phyloP scores from a whole-genome alignment of 106 monocot species.

The Dactylorhiza incarnata region DNA sequence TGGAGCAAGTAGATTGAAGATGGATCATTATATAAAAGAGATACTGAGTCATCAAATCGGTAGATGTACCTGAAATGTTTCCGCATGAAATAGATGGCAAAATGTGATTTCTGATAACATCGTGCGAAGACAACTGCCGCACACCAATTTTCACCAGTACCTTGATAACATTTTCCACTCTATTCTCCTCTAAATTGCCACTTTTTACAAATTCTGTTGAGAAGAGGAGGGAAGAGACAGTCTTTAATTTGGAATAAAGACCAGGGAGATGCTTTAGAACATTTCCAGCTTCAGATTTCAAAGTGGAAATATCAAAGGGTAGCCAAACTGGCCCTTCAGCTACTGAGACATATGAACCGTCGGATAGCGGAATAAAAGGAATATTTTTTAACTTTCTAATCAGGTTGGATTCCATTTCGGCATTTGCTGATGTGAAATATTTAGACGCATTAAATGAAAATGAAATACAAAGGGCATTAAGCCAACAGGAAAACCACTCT shows the following conservation, averaged over 20 bases:
- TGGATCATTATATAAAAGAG: conserved; percentile 52
- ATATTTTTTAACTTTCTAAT: conserved; percentile 24
- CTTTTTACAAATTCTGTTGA: conserved; percentile 6
- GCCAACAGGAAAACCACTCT: conserved; percentile 44
- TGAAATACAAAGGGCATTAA: conserved; percentile 25
- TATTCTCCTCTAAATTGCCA: conserved; percentile 9
- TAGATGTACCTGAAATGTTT: conserved; percentile 4
- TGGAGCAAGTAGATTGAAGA: conserved; percentile 32
- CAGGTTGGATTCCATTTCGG: conserved; percentile 24
- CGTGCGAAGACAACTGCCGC: conserved; percentile 43
- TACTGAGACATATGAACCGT: conserved; percentile 42
- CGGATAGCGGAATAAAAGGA: conserved; percentile 53
- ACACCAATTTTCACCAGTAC: conserved; percentile 44
- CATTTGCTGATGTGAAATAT: conserved; percentile 11
- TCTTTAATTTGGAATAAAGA: conserved; percentile 37
- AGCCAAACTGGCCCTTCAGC: conserved; percentile 54
- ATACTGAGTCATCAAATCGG: conserved; percentile 41
- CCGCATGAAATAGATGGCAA: conserved; percentile 23
- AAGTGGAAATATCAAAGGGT: conserved; percentile 19
- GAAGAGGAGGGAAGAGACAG: conserved; percentile 26
- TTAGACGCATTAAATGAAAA: conserved; percentile 20
- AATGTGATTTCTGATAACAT: conserved; percentile 45
- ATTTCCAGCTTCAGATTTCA: conserved; percentile 22
- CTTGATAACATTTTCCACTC: conserved; percentile 12
- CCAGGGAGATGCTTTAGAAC: conserved; percentile 24